phyloP scores from a whole-genome alignment of 148 eudicot genomes.

The Agrostemma githago region DNA sequence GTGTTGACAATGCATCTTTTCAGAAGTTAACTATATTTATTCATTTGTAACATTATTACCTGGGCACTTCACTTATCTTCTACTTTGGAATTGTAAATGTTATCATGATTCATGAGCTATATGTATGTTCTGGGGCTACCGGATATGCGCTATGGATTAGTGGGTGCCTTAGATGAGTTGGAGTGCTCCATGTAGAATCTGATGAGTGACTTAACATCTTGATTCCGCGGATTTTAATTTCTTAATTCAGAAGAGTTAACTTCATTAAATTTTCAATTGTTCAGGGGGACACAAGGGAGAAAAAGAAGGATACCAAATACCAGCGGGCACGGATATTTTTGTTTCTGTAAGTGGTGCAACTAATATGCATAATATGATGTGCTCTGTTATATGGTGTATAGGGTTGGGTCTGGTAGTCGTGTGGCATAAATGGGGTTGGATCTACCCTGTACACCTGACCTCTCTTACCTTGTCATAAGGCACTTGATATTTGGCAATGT shows the following conservation, averaged over 20 bases:
- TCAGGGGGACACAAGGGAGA: slow-evolving; percentile 84
- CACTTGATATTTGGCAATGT: background rate
- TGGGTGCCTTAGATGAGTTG: background rate
- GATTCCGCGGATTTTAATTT: background rate
- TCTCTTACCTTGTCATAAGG: background rate
- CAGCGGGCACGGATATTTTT: slow-evolving; percentile 86
- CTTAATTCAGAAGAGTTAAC: background rate
- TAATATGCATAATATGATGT: background rate
- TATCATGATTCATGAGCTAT: background rate
- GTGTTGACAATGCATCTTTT: background rate
- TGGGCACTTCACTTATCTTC: background rate
- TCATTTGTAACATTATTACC: slow-evolving; percentile 3
- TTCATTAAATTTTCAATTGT: slow-evolving; percentile 2
- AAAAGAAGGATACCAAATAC: slow-evolving; percentile 74
- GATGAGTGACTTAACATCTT: background rate
- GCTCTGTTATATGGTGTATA: background rate
- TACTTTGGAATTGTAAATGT: background rate
- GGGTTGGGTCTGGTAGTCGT: too few species aligned
- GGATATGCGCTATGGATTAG: background rate
- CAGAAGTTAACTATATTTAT: background rate
- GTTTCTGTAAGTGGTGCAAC: slow-evolving; percentile 57
- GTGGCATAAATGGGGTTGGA: background rate
- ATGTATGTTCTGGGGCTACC: background rate
- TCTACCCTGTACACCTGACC: background rate
- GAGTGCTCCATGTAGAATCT: background rate